Conservation (phyloP, 2,329 filamentous ascomycete genomes). For the Paradendryphiella salina region DNA sequence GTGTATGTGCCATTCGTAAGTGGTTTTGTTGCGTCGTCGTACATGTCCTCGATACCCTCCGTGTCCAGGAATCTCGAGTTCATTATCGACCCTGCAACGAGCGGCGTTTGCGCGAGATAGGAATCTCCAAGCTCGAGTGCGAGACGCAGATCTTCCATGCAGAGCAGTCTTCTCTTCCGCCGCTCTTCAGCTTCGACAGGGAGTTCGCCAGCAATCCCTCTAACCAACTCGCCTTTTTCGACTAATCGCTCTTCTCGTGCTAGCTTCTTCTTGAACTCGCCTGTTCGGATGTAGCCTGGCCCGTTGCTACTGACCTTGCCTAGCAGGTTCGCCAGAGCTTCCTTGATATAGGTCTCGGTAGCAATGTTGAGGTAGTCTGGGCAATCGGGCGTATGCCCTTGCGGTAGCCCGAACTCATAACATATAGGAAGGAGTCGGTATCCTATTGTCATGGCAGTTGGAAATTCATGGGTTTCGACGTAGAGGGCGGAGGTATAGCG, state of each 20-base stretch:
- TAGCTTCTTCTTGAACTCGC: conserved; percentile 74
- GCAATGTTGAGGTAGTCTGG: conserved; percentile 65
- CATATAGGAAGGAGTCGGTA: conserved; percentile 66
- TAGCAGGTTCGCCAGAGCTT: conserved; percentile 60
- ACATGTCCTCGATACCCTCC: conserved; percentile 34
- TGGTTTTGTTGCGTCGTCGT: conserved; percentile 10
- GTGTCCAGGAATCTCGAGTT: conserved; percentile 67
- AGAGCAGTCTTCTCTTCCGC: conserved; percentile 69
- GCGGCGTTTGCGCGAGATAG: conserved; percentile 75
- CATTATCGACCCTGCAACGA: conserved; percentile 70
- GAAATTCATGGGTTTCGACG: conserved; percentile 65
- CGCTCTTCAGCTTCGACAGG: conserved; percentile 80
- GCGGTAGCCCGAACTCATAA: conserved; percentile 64
- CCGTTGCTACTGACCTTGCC: conserved; percentile 60
- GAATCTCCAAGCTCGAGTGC: conserved; percentile 75
- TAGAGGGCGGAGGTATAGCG: conserved; percentile 65
- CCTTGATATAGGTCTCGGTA: conserved; percentile 66
- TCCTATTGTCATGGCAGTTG: conserved; percentile 60
- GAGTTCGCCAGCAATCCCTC: conserved; percentile 75
- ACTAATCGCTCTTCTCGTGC: conserved; percentile 74
- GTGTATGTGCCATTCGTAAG: conserved; percentile 11
- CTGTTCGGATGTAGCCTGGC: conserved; percentile 68
- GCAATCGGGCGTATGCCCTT: conserved; percentile 57
- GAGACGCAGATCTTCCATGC: conserved; percentile 76
- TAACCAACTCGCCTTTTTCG: conserved; percentile 70